Conservation (phyloP, 805 yeast genomes). For the Candida morakotiae region DNA sequence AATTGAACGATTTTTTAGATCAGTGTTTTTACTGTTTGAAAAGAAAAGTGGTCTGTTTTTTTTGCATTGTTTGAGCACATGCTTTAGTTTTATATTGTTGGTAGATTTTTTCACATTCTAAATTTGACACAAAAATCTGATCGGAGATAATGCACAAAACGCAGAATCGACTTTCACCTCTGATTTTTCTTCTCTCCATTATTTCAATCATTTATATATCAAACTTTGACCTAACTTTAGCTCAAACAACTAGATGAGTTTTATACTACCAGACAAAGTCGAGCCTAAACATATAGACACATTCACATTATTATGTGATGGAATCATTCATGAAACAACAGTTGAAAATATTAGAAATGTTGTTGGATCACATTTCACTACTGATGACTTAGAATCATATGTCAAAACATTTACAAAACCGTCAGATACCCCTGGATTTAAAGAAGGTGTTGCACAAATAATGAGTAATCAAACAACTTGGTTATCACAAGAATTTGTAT, state of each 20-base stretch:
- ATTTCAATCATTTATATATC: no score
- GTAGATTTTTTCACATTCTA: no score
- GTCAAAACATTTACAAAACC: constrained; percentile 21
- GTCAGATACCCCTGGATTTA: constrained; percentile 25
- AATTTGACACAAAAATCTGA: no score
- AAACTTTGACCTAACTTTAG: no score
- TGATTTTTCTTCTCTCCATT: background rate
- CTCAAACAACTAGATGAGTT: constrained; percentile 1
- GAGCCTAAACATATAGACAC: constrained; percentile 23
- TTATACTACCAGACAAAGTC: constrained; percentile 5
- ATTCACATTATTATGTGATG: constrained; percentile 29
- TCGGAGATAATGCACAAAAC: background rate
- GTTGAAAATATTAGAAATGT: constrained; percentile 22
- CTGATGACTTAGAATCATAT: constrained; percentile 28
- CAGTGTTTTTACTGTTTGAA: no score
- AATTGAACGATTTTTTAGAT: no score
- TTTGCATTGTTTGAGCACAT: no score
- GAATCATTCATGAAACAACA: constrained; percentile 27
- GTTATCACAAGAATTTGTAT: constrained; percentile 18
- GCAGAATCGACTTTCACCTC: background rate
- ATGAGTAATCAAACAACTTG: constrained; percentile 13
- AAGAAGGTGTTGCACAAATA: constrained; percentile 12
- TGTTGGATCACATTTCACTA: constrained; percentile 21
- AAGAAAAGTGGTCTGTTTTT: no score
- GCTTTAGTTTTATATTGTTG: no score